phyloP scores from a whole-genome alignment of 2,329 filamentous ascomycete species.

The Hypoxylon sp. region DNA sequence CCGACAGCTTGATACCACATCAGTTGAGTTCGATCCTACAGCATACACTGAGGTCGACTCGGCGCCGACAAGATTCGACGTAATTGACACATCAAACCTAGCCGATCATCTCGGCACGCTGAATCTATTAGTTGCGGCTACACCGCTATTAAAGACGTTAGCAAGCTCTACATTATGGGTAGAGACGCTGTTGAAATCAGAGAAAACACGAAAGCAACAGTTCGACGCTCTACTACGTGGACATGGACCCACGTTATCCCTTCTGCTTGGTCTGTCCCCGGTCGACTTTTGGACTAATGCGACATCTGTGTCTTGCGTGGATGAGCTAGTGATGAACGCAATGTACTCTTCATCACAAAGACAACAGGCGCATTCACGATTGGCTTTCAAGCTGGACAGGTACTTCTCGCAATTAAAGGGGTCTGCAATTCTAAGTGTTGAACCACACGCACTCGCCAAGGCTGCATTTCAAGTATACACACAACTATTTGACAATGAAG shows the following conservation, averaged over 20 bases:
- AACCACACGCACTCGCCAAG: constrained; percentile 54
- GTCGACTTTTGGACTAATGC: constrained; percentile 65
- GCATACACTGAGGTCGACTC: constrained; percentile 55
- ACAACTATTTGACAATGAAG: constrained; percentile 60
- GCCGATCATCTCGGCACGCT: constrained; percentile 59
- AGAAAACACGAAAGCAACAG: constrained; percentile 47
- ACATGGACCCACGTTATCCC: constrained; percentile 60
- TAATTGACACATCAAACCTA: constrained; percentile 68
- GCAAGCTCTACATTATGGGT: constrained; percentile 63
- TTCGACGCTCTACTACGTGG: constrained; percentile 61
- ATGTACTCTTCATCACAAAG: constrained; percentile 24
- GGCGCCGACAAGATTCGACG: constrained; percentile 62
- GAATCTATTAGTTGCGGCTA: constrained; percentile 60
- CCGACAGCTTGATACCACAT: constrained; percentile 55
- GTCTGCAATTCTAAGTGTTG: constrained; percentile 50
- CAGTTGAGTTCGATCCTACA: constrained; percentile 57
- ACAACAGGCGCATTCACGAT: constrained; percentile 43
- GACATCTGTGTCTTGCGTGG: constrained; percentile 55
- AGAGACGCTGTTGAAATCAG: constrained; percentile 57
- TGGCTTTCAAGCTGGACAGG: constrained; percentile 50
- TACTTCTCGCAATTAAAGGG: constrained; percentile 33
- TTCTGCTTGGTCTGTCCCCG: constrained; percentile 64
- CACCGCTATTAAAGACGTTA: constrained; percentile 60
- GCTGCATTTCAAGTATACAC: constrained; percentile 59
- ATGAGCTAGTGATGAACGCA: constrained; percentile 54